Percentiles rank a stretch among this genome's conserved stretches.
phyloP scores from a whole-genome alignment of 2,329 filamentous ascomycete species.

The Nigrograna mackinnonii region DNA sequence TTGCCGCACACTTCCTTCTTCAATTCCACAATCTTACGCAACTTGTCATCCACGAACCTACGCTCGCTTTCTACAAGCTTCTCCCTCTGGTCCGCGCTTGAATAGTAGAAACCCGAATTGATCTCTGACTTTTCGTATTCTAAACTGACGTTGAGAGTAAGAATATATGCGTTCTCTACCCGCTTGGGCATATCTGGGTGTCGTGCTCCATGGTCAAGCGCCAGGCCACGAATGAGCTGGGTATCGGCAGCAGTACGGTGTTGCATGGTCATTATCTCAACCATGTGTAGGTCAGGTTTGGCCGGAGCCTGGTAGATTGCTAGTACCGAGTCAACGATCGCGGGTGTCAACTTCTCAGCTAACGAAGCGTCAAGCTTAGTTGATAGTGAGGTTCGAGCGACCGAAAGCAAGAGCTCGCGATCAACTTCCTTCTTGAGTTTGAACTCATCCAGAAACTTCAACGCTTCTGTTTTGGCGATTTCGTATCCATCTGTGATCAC shows the following conservation, averaged over 20 bases:
- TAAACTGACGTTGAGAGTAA: constrained; percentile 93
- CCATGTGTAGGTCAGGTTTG: constrained; percentile 98
- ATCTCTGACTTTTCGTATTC: constrained; percentile 99
- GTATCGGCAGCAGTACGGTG: constrained; percentile 95
- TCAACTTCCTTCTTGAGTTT: constrained; percentile 88
- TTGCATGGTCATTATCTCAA: constrained; percentile 99
- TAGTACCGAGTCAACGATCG: constrained; percentile 94
- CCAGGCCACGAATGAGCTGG: constrained; percentile 89
- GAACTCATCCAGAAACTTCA: constrained; percentile 96
- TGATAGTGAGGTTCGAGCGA: constrained; percentile 90
- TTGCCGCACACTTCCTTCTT: constrained; percentile 97
- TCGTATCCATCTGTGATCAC: constrained; percentile 98
- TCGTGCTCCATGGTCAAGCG: constrained; percentile 90
- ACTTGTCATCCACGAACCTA: constrained; percentile 91
- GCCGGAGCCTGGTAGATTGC: constrained; percentile 86
- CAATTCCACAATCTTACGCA: constrained; percentile 95
- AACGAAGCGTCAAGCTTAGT: constrained; percentile 92
- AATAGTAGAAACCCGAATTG: constrained; percentile 99
- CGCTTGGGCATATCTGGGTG: constrained; percentile 99
- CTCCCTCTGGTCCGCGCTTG: constrained; percentile 91
- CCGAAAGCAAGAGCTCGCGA: constrained; percentile 88
- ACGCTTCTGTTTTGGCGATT: constrained; percentile 87
- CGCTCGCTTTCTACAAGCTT: constrained; percentile 98
- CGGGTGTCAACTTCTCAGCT: constrained; percentile 87
- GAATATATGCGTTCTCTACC: constrained; percentile 91